Base-by-base conservation (phyloP, 176 grass and related monocot genomes). In the Paspalum notatum region DNA sequence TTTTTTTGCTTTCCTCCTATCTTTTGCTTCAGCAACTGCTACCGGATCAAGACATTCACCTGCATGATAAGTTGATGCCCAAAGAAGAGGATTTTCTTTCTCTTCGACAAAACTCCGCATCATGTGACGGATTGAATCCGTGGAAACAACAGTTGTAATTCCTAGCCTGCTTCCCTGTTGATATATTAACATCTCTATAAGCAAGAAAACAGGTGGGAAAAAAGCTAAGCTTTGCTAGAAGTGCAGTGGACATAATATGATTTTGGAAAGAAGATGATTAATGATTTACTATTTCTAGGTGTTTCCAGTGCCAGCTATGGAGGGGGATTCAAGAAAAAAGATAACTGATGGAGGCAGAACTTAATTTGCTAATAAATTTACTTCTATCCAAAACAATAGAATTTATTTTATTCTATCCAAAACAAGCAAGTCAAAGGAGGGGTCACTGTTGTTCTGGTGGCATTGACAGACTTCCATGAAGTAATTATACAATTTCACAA, bases 91-190 rank as follows among this genome's bases (percentile, higher is more conserved):
- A 57, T 94, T 97, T 87, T 97, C 66, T 50, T 92, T 92, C 59
- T 97, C 94, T 66, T 94, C 91, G 18, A 86, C 89, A 82, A 97
- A 97, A 84, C 94, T 86, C 18, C 94, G 83, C 94, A 97, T 97
- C 94, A 97, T 97, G 82, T 97, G 94, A 40, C 94, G 91, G 52
- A 97, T 91, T 17, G 94, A 97, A 64, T 97, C 94, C 8, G 94
- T 97, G 47, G 94, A 97, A 81, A 97, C 85, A 22, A 97, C 89
- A 79, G 89, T 92, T 46, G 94, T 97, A 68, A 94, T 90, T 32
- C 91, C 91, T 76, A 97, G 82, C 84, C 95, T 92, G 87, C 89
- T 90, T 55, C 91, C 95, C 95, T 97, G 85, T 79, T 77, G 68
- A 62, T 60, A 75, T 52, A 69, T 77, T 80, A 39, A 62, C 70